Base-by-base conservation (phyloP, 2,329 filamentous ascomycete species). In the Aspergillus neotritici region DNA sequence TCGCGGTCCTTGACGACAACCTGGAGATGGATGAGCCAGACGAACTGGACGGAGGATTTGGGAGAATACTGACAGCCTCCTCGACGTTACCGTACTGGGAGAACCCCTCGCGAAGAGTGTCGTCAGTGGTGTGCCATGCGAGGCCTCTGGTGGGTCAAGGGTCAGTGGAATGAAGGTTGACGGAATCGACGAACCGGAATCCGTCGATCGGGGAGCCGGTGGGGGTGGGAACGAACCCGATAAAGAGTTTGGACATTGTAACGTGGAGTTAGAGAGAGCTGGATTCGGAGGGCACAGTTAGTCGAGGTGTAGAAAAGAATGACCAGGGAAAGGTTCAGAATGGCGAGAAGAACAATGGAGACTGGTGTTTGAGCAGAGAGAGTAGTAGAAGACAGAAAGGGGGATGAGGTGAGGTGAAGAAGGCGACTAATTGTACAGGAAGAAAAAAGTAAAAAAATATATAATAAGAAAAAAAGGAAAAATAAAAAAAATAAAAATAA, bases 1-100 rank as follows among this genome's bases (percentile, higher is more conserved):
- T 97, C 91, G 62, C 90, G 87, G 69, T 98, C 91, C 75, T 95
- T 97, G 61, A 97, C 90, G 56, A 98, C 91, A 51, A 95, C 87
- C 91, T 97, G 62, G 37, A 44, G 36, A 29, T 48, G 37, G 51
- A 51, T 31, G 39, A 40, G 21, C 14, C 34, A 47, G 45, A 21
- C 13, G 13, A 32, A 11, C 41, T 12, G 47, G 40, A 46, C 43
- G 15, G 49, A 34, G 31, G 31, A 41, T 38, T 34, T 32, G 16
- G 45, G 35, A 34, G 41, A 42, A 37, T 40, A 85, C 88, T 70
- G 80, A 97, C 93, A 60, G 93, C 93, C 81, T 98, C 91, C 67
- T 96, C 89, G 55, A 98, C 86, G 33, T 76, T 74, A 48, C 91
- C 91, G 64, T 87, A 96, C 68, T 93, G 84, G 68, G 91, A 84